Evolutionary conservation across 2,329 filamentous ascomycete species (phyloP).

Genomic region (Trichoderma atroviride): DNA sequence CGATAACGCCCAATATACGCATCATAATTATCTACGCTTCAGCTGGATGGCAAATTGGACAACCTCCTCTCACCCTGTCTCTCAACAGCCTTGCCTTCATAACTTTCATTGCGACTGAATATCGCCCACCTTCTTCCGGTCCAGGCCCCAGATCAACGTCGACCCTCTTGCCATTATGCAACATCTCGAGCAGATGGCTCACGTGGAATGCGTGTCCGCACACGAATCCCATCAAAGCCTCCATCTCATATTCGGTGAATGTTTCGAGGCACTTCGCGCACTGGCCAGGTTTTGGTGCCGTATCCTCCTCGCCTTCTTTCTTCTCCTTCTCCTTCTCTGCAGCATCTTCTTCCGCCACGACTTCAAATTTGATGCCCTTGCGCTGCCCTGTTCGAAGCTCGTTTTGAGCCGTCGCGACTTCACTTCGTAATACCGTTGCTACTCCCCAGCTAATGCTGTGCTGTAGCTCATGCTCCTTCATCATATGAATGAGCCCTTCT

Average conservation of each 20-base stretch:
- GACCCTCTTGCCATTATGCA: constrained; percentile 49
- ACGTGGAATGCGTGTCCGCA: constrained; percentile 84
- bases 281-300: constrained; percentile 52
- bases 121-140: constrained; percentile 49
- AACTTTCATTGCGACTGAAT: constrained; percentile 82
- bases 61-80: constrained; percentile 68
- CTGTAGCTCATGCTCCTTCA: constrained; percentile 95
- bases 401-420: constrained; percentile 83
- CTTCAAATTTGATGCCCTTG: constrained; percentile 86
- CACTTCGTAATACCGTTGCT: constrained; percentile 80
- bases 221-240: constrained; percentile 77
- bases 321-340: constrained; percentile 31
- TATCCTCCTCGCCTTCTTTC: constrained; percentile 37
- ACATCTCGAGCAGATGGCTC: constrained; percentile 64
- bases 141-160: constrained; percentile 52
- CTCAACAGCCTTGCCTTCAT: constrained; percentile 79
- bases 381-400: constrained; percentile 77
- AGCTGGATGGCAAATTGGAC: constrained; percentile 57
- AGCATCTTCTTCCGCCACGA: constrained; percentile 46
- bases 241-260: constrained; percentile 64
- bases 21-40: constrained; percentile 20
- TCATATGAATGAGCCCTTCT: constrained; percentile 85
- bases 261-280: constrained; percentile 61
- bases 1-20: constrained; percentile 10
- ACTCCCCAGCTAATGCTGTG: constrained; percentile 89